A percentile compares a stretch with the other conserved stretches of the same genome.
Conservation (phyloP, 441 rosid species). For the Aleurites moluccanus region DNA sequence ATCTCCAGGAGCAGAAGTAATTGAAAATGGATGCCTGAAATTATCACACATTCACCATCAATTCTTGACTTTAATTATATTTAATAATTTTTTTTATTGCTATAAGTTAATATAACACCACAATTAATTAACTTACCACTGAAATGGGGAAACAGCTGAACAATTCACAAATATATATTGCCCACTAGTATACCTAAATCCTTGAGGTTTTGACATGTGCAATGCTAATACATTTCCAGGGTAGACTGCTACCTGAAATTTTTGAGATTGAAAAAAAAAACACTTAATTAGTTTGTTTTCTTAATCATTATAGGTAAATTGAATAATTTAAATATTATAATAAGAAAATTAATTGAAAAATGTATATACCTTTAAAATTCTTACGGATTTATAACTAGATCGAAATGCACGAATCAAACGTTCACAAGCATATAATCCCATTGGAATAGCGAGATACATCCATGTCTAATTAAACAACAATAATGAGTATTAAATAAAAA, state of each 20-base stretch:
- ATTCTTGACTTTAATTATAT: neutral
- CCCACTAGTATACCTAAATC: slow-evolving; percentile 77
- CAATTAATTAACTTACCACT: slow-evolving; percentile 40
- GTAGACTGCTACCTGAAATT: slow-evolving; percentile 68
- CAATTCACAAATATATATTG: slow-evolving; percentile 84
- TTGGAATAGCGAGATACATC: slow-evolving; percentile 85
- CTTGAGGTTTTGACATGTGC: slow-evolving; percentile 79
- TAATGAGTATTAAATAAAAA: neutral
- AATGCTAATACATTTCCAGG: slow-evolving; percentile 82
- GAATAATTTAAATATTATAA: neutral
- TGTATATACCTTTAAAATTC: slow-evolving; percentile 62
- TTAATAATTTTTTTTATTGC: neutral
- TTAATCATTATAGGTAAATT: neutral
- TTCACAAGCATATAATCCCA: slow-evolving; percentile 52
- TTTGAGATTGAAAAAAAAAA: neutral
- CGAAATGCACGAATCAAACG: slow-evolving; percentile 63
- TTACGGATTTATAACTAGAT: slow-evolving; percentile 64
- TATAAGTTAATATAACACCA: too few relatives aligned
- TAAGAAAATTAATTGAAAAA: neutral
- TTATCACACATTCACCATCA: slow-evolving; percentile 24
- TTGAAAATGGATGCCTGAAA: slow-evolving; percentile 72
- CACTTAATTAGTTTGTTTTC: neutral
- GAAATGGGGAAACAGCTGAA: slow-evolving; percentile 63
- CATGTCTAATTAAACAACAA: slow-evolving; percentile 49
- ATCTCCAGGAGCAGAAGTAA: slow-evolving; percentile 84